Evolutionary conservation across 2,329 filamentous ascomycete genomes (phyloP).

Genomic region (Penicillium occitanis): DNA sequence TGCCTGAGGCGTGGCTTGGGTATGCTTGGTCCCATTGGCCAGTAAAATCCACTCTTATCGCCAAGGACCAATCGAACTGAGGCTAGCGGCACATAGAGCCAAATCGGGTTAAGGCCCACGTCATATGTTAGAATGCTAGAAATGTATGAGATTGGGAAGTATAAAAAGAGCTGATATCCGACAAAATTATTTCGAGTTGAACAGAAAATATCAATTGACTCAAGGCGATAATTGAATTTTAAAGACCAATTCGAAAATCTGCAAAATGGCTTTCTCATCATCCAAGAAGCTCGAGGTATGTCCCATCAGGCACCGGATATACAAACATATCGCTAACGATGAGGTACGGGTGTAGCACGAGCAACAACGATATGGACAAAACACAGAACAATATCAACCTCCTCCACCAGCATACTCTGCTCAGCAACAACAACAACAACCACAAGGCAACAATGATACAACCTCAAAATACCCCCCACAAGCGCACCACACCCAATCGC

Average conservation of each 20-base stretch:
- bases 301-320: not conserved
- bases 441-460: not conserved
- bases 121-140: not conserved
- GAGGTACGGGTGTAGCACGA: not conserved
- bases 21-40: not conserved
- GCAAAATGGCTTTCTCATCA: not conserved
- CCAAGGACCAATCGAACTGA: not conserved
- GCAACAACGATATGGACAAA: not conserved
- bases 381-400: not conserved
- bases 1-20: not conserved
- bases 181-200: too few species aligned
- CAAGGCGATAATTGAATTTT: too few species aligned
- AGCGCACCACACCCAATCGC: not conserved
- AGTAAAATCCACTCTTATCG: not conserved
- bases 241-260: too few species aligned
- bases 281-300: conserved; percentile 10
- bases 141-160: not conserved
- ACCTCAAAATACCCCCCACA: conserved; percentile 3
- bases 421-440: not conserved
- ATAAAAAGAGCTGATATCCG: not conserved
- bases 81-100: not conserved
- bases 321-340: not conserved
- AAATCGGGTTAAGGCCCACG: not conserved
- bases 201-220: not conserved
- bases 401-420: not conserved